Evolutionary conservation across 2,329 filamentous ascomycete species (phyloP).

Genomic region (Purpureocillium takamizusanense): DNA sequence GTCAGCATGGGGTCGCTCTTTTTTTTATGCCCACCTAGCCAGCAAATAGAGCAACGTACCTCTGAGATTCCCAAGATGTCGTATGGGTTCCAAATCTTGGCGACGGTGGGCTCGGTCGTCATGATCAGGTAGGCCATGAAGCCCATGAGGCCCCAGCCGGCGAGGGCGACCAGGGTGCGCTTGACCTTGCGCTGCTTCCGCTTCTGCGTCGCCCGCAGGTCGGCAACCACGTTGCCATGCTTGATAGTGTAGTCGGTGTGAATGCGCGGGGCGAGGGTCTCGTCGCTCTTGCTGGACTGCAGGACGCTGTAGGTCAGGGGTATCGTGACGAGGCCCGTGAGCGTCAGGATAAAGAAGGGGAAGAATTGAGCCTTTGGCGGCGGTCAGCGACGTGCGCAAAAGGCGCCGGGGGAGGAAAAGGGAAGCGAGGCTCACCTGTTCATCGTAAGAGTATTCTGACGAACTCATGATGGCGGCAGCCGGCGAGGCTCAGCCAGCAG

Average conservation of each 20-base stretch:
- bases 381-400: constrained; percentile 2
- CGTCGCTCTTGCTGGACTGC: constrained; percentile 65
- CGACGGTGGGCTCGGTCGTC: constrained; percentile 60
- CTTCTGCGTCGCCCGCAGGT: constrained; percentile 77
- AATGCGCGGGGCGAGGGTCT: constrained; percentile 75
- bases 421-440: constrained; percentile 72
- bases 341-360: constrained; percentile 94
- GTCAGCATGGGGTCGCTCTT: too few species aligned
- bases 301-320: constrained; percentile 85
- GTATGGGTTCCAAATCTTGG: constrained; percentile 94
- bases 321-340: constrained; percentile 78
- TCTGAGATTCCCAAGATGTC: constrained; percentile 83
- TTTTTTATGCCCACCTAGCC: too few species aligned
- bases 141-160: constrained; percentile 76
- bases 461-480: constrained; percentile 45
- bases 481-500: constrained; percentile 24
- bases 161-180: constrained; percentile 64
- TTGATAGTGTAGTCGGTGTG: constrained; percentile 71
- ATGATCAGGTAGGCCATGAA: constrained; percentile 89
- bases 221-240: constrained; percentile 75
- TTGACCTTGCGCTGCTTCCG: constrained; percentile 84
- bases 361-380: constrained; percentile 77
- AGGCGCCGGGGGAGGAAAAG: background rate
- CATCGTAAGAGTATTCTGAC: constrained; percentile 97
- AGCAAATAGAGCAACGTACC: too few species aligned